These are phyloP conservation scores for Choanephora cucurbitarum DNA, from an alignment of 371 early-diverging fungal species.

Conservation along the genomic window DNA sequence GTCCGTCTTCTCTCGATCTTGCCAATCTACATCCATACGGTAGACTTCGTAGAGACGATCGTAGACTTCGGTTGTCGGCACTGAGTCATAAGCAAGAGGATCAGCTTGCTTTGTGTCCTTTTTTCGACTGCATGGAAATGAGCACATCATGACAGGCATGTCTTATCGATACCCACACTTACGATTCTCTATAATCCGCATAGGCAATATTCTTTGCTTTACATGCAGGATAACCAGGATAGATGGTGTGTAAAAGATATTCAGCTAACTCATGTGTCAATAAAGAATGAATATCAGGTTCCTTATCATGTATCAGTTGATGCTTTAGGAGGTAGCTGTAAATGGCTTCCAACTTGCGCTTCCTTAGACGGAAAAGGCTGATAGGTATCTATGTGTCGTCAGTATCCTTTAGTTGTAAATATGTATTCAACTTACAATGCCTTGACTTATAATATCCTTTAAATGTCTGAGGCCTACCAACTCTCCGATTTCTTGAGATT, in stretches of 20 bases:
- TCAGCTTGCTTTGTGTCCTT: constrained; percentile 8
- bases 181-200: constrained; percentile 28
- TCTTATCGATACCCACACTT: too few relatives aligned
- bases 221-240: constrained; percentile 27
- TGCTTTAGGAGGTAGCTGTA: constrained; percentile 14
- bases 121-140: constrained; percentile 15
- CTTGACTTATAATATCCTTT: constrained; percentile 17
- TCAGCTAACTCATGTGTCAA: constrained; percentile 28
- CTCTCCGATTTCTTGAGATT: constrained; percentile 20
- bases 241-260: constrained; percentile 21
- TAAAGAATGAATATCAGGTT: constrained; percentile 11
- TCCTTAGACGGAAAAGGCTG: constrained; percentile 24
- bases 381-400: constrained; percentile 24
- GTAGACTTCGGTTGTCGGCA: constrained; percentile 27
- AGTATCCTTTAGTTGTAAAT: too few relatives aligned
- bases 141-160: too few relatives aligned
- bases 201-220: constrained; percentile 27
- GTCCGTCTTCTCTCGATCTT: not conserved
- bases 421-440: constrained; percentile 23
- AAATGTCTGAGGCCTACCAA: constrained; percentile 17
- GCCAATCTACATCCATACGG: constrained; percentile 19
- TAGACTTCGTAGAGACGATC: constrained; percentile 25
- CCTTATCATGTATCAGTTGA: constrained; percentile 19
- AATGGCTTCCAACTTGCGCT: constrained; percentile 23
- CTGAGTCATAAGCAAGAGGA: constrained; percentile 28